phyloP scores from a whole-genome alignment of 2,329 filamentous ascomycete species.

The Sporothrix phasma region DNA sequence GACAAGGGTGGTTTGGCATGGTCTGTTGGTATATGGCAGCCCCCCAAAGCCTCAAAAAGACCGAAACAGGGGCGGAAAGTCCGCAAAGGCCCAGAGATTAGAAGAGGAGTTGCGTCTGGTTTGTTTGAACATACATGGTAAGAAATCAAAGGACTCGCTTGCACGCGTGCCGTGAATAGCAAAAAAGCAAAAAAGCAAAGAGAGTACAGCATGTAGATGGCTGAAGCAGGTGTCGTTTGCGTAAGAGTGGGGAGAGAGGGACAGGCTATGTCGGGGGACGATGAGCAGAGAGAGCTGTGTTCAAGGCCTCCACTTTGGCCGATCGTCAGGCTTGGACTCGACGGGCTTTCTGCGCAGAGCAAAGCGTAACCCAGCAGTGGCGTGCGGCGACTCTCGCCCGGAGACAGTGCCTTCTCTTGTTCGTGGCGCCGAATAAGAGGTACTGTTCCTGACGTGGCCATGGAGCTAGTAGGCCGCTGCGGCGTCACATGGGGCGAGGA shows the following conservation, averaged over 20 bases:
- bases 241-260: neutral
- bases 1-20: neutral
- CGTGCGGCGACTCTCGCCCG: slow-evolving; percentile 41
- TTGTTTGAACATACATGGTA: neutral
- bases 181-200: neutral
- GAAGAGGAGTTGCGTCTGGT: slow-evolving; percentile 2
- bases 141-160: slow-evolving; percentile 4
- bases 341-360: slow-evolving; percentile 32
- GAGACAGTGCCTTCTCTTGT: slow-evolving; percentile 25
- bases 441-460: slow-evolving; percentile 45
- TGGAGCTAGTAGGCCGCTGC: slow-evolving; percentile 46
- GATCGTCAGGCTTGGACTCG: slow-evolving; percentile 29
- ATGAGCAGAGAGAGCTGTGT: slow-evolving; percentile 13
- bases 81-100: neutral
- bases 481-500: slow-evolving; percentile 21
- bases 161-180: neutral
- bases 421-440: slow-evolving; percentile 38
- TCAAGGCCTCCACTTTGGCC: slow-evolving; percentile 40
- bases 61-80: slow-evolving; percentile 22
- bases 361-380: slow-evolving; percentile 35
- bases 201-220: slow-evolving; percentile 6
- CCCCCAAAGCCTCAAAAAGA: slow-evolving; percentile 23
- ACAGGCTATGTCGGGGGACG: neutral
- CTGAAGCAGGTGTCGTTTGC: neutral
- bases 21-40: slow-evolving; percentile 2